These are phyloP conservation scores for Theobroma grandiflorum DNA, from an alignment of 441 rosid species.

Conservation along the genomic window DNA sequence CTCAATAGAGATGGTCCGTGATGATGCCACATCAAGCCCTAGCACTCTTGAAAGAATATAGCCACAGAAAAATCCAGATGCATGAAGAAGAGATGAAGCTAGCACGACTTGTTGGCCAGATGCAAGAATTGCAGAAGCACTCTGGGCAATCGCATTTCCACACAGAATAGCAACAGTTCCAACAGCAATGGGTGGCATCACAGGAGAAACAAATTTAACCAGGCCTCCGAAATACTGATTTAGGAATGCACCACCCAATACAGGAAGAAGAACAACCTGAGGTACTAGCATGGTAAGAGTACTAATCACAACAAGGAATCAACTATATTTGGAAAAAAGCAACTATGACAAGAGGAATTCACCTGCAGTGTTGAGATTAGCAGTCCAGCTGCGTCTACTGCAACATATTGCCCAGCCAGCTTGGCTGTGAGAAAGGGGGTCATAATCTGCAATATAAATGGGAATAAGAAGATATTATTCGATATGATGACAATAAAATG, in stretches of 20 bases:
- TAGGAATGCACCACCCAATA: constrained; percentile 82
- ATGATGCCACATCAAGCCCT: constrained; percentile 70
- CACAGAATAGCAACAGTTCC: constrained; percentile 83
- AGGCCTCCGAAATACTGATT: constrained; percentile 75
- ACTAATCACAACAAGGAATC: not conserved
- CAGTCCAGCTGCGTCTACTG: constrained; percentile 78
- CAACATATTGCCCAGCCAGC: constrained; percentile 81
- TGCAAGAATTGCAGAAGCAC: constrained; percentile 72
- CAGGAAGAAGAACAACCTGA: constrained; percentile 94
- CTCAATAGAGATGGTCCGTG: constrained; percentile 82
- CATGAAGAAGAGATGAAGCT: constrained; percentile 67
- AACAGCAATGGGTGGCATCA: constrained; percentile 90
- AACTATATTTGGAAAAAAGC: not conserved
- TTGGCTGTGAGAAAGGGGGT: constrained; percentile 86
- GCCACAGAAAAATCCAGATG: constrained; percentile 79
- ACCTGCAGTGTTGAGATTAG: constrained; percentile 80
- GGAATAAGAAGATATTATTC: constrained; percentile 5
- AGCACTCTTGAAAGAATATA: constrained; percentile 69
- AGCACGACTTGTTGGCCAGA: constrained; percentile 84
- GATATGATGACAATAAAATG: constrained; percentile 14
- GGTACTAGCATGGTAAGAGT: constrained; percentile 19
- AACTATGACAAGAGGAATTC: constrained; percentile 27
- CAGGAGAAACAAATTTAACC: constrained; percentile 78
- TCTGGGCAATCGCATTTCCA: constrained; percentile 84
- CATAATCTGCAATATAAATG: constrained; percentile 62